Evolutionary conservation across 129 eudicot genomes (phyloP), one percentile per base, ranked within the genome.

Genomic region (Solidago caesia): DNA sequence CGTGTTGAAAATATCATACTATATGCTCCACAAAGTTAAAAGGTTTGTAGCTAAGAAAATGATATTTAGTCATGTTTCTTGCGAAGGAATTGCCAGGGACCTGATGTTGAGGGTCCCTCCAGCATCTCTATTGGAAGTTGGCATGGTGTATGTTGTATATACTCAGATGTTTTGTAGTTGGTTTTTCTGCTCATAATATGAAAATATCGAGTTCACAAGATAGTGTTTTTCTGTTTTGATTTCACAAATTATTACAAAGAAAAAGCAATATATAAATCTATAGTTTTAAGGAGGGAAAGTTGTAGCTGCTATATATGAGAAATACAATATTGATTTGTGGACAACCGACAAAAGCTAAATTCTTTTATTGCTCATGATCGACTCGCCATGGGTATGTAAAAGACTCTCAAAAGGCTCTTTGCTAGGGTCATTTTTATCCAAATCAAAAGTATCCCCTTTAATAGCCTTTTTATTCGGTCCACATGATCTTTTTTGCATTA

Each of bases 381-480:
- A 13, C 11, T 61, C 7, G 16, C 43, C 67, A 61, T 29, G 3
- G 3, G 44, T 33, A 62, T 25, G 63, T 5, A 58, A 89, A 69
- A 94, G 94, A 70, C 44, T 82, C 74, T 94, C 96, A 56, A 90
- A 88, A 26, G 92, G 91, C 82, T 90, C 96, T 84, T 94, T 91
- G 79, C 85, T 75, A 2, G 89, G 89, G 68, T 90, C 88, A 14
- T 79, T 80, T 74, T 90, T 89, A 6, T 92, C 95, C 79, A 89
- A 77, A 85, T 89, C 98, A 68, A 90, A 93, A 64, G 98, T 93
- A 25, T 97, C 96, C 9, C 88, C 98, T 61, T 90, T 86, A 21
- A 93, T 85, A 29, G 98, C 96, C 67, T 75, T 86, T 79, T 78
- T 90, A 81, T 86, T 93, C n/a, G 98, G 98, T 9, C 98, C 98